Evolutionary conservation across 306 rosid genomes (phyloP).

Genomic region (peach (Prunus persica)): Prunus_persica_NCBIv2 NC_034015.1:15945001-15945500

Average conservation of each 20-base stretch:
- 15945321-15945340: conserved; percentile 57
- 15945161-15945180: conserved; percentile 62
- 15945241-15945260: conserved; percentile 66
- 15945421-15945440: background rate
- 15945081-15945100: conserved; percentile 80
- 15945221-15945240: conserved; percentile 91
- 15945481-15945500: conserved; percentile 64
- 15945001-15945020: conserved; percentile 97
- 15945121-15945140: conserved; percentile 71
- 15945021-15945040: conserved; percentile 83
- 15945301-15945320: conserved; percentile 59
- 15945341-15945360: conserved; percentile 28
- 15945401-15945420: background rate
- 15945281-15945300: conserved; percentile 96
- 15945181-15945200: conserved; percentile 87
- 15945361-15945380: conserved; percentile 1
- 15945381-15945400: background rate
- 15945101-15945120: conserved; percentile 74
- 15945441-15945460: background rate
- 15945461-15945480: background rate
- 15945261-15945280: conserved; percentile 81
- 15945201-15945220: conserved; percentile 86
- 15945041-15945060: conserved; percentile 80
- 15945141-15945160: conserved; percentile 79
- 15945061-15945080: conserved; percentile 70